These are phyloP conservation scores for Xerocomus minutiporus DNA, from an alignment of 1,284 basidiomycete genomes.

Conservation along the genomic window DNA sequence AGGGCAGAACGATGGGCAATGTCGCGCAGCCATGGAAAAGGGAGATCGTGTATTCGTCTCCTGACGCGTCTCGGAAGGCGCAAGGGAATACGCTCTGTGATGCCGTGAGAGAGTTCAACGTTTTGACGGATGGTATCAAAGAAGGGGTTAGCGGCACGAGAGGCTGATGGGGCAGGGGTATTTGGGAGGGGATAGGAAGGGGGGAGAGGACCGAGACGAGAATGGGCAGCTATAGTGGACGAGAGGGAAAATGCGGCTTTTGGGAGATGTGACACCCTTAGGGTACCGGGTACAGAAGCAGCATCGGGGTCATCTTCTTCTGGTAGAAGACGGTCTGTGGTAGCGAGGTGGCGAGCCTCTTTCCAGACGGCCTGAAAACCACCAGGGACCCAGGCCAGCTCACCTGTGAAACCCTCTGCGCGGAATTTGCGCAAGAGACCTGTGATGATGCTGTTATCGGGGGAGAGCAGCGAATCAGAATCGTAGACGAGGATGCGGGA, in stretches of 20 bases:
- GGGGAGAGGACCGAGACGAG: conserved; percentile 8
- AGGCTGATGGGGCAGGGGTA: conserved; percentile 14
- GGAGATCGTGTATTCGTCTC: conserved; percentile 68
- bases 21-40: conserved; percentile 75
- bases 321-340: conserved; percentile 41
- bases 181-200: conserved; percentile 17
- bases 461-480: conserved; percentile 60
- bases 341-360: conserved; percentile 50
- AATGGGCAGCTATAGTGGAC: conserved; percentile 41
- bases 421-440: conserved; percentile 85
- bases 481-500: conserved; percentile 77
- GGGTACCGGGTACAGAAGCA: conserved; percentile 29
- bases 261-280: conserved; percentile 60
- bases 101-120: conserved; percentile 81
- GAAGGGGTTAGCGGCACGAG: conserved; percentile 64
- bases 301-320: conserved; percentile 48
- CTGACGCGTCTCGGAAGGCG: conserved; percentile 61
- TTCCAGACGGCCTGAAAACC: conserved; percentile 71
- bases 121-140: conserved; percentile 97
- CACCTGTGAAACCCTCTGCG: conserved; percentile 59
- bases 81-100: conserved; percentile 78
- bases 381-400: conserved; percentile 65
- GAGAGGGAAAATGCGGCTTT: conserved; percentile 59
- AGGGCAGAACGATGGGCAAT: conserved; percentile 55
- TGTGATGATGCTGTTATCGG: conserved; percentile 65